A percentile compares a stretch with the other conserved stretches of the same genome.
These are phyloP conservation scores for Moniliella sp. DNA, from an alignment of 1,284 basidiomycete genomes.

Conservation along the genomic window DNA sequence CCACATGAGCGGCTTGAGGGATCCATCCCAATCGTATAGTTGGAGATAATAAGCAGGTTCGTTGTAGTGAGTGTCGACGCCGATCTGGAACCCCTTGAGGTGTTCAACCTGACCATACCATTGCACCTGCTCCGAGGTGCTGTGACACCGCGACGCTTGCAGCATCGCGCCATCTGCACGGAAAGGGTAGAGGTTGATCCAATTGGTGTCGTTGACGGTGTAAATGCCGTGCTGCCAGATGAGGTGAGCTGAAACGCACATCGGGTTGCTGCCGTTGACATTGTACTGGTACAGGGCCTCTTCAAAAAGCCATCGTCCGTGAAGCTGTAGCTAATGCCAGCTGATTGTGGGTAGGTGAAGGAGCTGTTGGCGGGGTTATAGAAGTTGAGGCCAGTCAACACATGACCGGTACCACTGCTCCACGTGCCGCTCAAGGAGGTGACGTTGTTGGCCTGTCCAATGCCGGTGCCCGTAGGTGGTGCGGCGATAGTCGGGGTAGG, in stretches of 20 bases:
- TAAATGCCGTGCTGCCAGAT: slow-evolving; percentile 32
- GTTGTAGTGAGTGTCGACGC: slow-evolving; percentile 9
- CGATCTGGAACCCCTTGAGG: too few relatives aligned
- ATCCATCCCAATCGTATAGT: slow-evolving; percentile 6
- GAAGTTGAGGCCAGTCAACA: slow-evolving; percentile 20
- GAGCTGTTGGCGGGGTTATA: slow-evolving; percentile 25
- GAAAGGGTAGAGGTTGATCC: slow-evolving; percentile 9
- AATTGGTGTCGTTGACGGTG: slow-evolving; percentile 13
- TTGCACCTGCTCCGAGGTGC: slow-evolving; percentile 4
- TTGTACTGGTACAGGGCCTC: slow-evolving; percentile 22
- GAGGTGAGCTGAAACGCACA: slow-evolving; percentile 20
- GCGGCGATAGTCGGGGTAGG: too few relatives aligned
- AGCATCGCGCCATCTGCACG: slow-evolving; percentile 10
- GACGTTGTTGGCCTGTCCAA: slow-evolving; percentile 2
- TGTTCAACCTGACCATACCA: slow-evolving; percentile 15
- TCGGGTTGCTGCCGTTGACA: slow-evolving; percentile 12
- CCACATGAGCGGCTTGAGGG: slow-evolving; percentile 4
- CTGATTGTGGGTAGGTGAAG: slow-evolving; percentile 18
- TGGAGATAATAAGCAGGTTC: slow-evolving; percentile 7
- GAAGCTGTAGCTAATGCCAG: slow-evolving; percentile 30
- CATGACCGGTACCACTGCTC: slow-evolving; percentile 18
- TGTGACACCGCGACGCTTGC: slow-evolving; percentile 6
- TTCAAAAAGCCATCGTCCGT: slow-evolving; percentile 27
- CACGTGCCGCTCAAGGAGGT: slow-evolving; percentile 16
- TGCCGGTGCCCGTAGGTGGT: too few relatives aligned